Evolutionary conservation across 805 yeast genomes (phyloP), one percentile per base, ranked within the genome.

Genomic region (Wickerhamiella allomyrinae): DNA sequence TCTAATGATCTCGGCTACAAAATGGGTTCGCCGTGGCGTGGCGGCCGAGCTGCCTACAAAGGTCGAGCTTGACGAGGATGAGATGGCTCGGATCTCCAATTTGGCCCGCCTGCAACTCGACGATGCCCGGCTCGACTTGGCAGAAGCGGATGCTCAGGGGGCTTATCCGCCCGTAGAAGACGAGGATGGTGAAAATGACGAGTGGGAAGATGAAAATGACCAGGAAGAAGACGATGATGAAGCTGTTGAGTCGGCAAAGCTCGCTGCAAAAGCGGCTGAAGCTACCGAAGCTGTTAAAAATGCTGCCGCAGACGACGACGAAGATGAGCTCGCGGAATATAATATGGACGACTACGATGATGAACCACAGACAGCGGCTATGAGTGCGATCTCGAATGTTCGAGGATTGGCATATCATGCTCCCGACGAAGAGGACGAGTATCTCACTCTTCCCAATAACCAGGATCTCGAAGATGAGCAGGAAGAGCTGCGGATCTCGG

Each of bases 21-120:
- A 78, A 40, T 91, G 98, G 97, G 95, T 89, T 20, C 96, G 97
- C 39, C 75, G 95, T 55, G 98, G 98, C 5, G 81, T 71, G 60
- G 93, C 98, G 22, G 74, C 93, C 29, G 96, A 87, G 60, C 83
- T 79, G 57, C 97, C 98, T 5, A 84, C 76, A 54, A 74, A 80
- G 56, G 86, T 85, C 54, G 94, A 84, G 51, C 65, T 89, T 42
- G 78, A 86, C 51, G 97, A 91, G 48, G 89, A 74, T 46, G 98
- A 91, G 63, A 78, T 91, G 83, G 89, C 76, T 44, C 73, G 96
- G 63, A 86, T 91, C 57, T 74, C 78, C 47, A 75, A 77, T 50
- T 71, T 91, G 74, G 94, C 97, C 41, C 74, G 79, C 45, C 66
- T 86, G 52, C 84, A 87, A 58, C 65, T 91, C 39, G 71, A 72